These are phyloP conservation scores for Alternaria viburni DNA, from an alignment of 2,329 filamentous ascomycete species.

Conservation along the genomic window DNA sequence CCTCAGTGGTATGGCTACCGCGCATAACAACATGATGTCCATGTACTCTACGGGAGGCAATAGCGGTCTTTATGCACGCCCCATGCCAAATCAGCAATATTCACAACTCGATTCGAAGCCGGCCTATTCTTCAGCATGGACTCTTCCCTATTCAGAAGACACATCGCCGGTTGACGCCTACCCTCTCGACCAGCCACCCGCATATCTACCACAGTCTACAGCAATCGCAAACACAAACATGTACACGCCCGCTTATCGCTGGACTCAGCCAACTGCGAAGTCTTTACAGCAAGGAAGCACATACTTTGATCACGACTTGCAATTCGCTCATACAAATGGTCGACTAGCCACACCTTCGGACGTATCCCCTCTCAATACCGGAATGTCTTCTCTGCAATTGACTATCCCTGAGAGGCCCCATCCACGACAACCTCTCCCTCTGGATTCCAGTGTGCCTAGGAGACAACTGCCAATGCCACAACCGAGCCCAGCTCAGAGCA, in stretches of 20 bases:
- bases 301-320: constrained; percentile 34
- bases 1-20: constrained; percentile 23
- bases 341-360: constrained; percentile 19
- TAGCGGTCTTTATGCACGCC: constrained; percentile 20
- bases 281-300: constrained; percentile 11
- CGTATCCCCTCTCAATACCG: constrained; percentile 33
- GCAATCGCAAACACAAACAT: constrained; percentile 14
- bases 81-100: constrained; percentile 19
- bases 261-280: constrained; percentile 21
- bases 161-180: constrained; percentile 40
- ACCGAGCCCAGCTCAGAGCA: constrained; percentile 30
- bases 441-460: constrained; percentile 25
- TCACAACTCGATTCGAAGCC: constrained; percentile 30
- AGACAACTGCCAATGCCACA: constrained; percentile 44
- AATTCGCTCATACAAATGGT: constrained; percentile 23
- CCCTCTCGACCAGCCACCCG: constrained; percentile 24
- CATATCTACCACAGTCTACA: constrained; percentile 28
- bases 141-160: constrained; percentile 32
- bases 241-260: constrained; percentile 28
- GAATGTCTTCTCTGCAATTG: constrained; percentile 37
- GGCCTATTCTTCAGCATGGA: constrained; percentile 29
- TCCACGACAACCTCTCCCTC: constrained; percentile 16
- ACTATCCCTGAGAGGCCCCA: constrained; percentile 35
- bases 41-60: constrained; percentile 20
- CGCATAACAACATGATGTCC: constrained; percentile 29